These are phyloP conservation scores for Fusarium stilboides DNA, from an alignment of 2,329 filamentous ascomycete genomes.

Conservation along the genomic window DNA sequence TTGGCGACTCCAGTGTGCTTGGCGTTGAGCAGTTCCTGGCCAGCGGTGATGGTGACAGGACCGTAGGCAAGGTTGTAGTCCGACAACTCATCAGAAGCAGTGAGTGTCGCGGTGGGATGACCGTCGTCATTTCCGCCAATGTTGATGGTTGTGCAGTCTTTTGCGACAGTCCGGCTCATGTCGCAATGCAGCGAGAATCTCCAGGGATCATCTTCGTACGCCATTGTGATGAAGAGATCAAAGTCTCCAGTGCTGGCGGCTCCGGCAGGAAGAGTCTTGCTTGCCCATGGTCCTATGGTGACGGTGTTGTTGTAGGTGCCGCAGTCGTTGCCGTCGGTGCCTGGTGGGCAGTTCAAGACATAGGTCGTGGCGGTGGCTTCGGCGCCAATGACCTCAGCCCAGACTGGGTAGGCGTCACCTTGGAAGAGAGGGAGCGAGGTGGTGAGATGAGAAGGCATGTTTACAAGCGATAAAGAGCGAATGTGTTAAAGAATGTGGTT, in stretches of 20 bases:
- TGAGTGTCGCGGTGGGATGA: slow-evolving; percentile 2
- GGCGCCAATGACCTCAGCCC: slow-evolving; percentile 21
- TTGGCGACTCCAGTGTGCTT: slow-evolving; percentile 16
- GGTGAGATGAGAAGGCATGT: slow-evolving; percentile 21
- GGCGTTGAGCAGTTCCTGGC: slow-evolving; percentile 19
- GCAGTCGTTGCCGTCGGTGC: slow-evolving; percentile 17
- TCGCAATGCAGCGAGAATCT: slow-evolving; percentile 22
- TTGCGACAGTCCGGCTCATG: slow-evolving; percentile 13
- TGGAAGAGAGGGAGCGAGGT: slow-evolving; percentile 10
- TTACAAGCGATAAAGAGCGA: slow-evolving; percentile 1
- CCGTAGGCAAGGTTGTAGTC: not conserved
- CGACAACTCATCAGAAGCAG: not conserved
- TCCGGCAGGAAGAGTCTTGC: slow-evolving; percentile 16
- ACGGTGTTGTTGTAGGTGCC: slow-evolving; percentile 22
- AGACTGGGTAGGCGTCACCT: not conserved
- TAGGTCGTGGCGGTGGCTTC: slow-evolving; percentile 24
- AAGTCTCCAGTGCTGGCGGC: slow-evolving; percentile 21
- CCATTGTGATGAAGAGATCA: slow-evolving; percentile 21
- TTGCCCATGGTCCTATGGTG: slow-evolving; percentile 16
- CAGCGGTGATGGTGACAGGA: slow-evolving; percentile 17
- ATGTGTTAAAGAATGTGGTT: not conserved
- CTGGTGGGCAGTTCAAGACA: slow-evolving; percentile 24
- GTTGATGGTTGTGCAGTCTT: slow-evolving; percentile 16
- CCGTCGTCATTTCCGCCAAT: slow-evolving; percentile 22
- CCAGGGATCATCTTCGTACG: slow-evolving; percentile 6